phyloP scores from a whole-genome alignment of 495 filamentous ascomycete species.

The Mytilinidion resinicola region DNA sequence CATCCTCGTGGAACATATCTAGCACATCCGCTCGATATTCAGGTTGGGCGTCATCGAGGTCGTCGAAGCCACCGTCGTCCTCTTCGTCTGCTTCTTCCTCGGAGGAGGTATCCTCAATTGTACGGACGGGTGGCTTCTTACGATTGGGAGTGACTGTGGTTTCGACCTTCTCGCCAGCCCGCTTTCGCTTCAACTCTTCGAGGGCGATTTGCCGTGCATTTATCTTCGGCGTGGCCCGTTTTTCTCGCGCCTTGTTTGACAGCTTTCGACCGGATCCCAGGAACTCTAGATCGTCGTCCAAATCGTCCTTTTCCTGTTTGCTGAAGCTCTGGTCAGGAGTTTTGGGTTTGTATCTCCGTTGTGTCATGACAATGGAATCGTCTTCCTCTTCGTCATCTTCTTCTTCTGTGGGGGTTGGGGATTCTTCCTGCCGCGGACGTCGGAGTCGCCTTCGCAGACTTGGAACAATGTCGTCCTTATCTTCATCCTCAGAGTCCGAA shows the following conservation, averaged over 20 bases:
- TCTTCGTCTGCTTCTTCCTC: slow-evolving; percentile 21
- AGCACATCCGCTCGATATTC: slow-evolving; percentile 7
- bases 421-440: not conserved
- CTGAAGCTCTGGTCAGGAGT: not conserved
- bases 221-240: slow-evolving; percentile 10
- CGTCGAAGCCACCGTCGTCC: slow-evolving; percentile 11
- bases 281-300: slow-evolving; percentile 36
- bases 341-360: slow-evolving; percentile 5
- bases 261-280: slow-evolving; percentile 25
- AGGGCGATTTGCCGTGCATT: slow-evolving; percentile 27
- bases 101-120: slow-evolving; percentile 17
- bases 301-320: slow-evolving; percentile 30
- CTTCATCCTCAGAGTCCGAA: slow-evolving; percentile 3
- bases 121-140: not conserved
- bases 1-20: slow-evolving; percentile 40
- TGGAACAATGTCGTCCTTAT: not conserved
- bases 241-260: slow-evolving; percentile 11
- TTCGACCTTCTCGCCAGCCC: slow-evolving; percentile 18
- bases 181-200: slow-evolving; percentile 29
- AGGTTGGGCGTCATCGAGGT: slow-evolving; percentile 3
- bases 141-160: slow-evolving; percentile 6
- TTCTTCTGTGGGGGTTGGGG: slow-evolving; percentile 5
- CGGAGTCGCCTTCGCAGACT: not conserved
- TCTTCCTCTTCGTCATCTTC: slow-evolving; percentile 25
- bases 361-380: slow-evolving; percentile 2